phyloP scores from a whole-genome alignment of 192 early-diverging fungal genomes.

The Powellomyces hirtus region DNA sequence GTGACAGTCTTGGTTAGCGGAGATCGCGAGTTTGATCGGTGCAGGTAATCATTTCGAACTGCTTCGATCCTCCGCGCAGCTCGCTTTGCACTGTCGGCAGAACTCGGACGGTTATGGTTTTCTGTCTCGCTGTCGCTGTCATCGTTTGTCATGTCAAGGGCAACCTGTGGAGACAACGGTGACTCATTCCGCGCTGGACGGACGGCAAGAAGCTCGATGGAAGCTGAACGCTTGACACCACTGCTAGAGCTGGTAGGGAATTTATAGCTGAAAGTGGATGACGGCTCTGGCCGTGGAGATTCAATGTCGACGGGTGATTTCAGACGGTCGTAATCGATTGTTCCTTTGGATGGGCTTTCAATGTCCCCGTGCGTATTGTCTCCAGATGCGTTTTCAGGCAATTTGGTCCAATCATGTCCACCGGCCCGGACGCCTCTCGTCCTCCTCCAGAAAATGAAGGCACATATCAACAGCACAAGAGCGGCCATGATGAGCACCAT shows the following conservation, averaged over 20 bases:
- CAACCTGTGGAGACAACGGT: constrained; percentile 3
- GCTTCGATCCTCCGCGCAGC: not conserved
- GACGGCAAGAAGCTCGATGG: constrained; percentile 13
- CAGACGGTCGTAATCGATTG: not conserved
- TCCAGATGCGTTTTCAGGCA: not conserved
- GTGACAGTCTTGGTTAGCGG: not conserved
- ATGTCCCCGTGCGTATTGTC: not conserved
- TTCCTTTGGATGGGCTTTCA: constrained; percentile 11
- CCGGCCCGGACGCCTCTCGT: not conserved
- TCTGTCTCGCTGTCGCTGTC: not conserved
- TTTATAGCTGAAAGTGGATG: not conserved
- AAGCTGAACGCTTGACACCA: constrained; percentile 11
- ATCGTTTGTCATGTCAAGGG: constrained; percentile 1
- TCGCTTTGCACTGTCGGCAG: not conserved
- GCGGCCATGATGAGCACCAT: not conserved
- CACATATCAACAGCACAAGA: not conserved
- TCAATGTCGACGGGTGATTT: constrained; percentile 11
- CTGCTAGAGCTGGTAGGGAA: not conserved
- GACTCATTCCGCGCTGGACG: not conserved
- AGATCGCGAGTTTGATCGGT: not conserved
- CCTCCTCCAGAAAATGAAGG: constrained; percentile 2
- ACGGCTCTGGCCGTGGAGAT: not conserved
- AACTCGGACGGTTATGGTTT: too few relatives aligned
- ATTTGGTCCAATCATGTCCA: not conserved
- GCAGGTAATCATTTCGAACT: not conserved